A percentile compares a stretch with the other conserved stretches of the same genome.
phyloP scores from a whole-genome alignment of 2,329 filamentous ascomycete genomes.

The Talaromyces sp. region DNA sequence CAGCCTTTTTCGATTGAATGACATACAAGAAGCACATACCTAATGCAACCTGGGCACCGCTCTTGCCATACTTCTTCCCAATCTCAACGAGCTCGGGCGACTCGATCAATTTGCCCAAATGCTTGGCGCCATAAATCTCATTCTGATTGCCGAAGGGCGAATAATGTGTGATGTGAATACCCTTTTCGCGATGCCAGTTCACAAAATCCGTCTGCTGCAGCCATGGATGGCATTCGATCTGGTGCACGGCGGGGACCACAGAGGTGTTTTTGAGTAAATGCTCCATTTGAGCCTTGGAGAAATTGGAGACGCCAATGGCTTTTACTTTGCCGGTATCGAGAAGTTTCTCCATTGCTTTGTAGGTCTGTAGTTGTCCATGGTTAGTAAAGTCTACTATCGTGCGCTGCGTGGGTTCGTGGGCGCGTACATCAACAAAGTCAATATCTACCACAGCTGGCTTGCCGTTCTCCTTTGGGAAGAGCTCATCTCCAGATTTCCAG shows the following conservation, averaged over 20 bases:
- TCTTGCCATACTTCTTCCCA: constrained; percentile 52
- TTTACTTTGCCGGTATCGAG: constrained; percentile 42
- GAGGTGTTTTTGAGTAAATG: constrained; percentile 43
- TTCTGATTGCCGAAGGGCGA: constrained; percentile 56
- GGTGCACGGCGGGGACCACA: constrained; percentile 48
- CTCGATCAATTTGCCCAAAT: constrained; percentile 50
- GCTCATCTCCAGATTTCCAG: constrained; percentile 48
- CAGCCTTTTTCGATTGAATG: neutral
- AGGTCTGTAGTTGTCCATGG: constrained; percentile 36
- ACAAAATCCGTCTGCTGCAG: constrained; percentile 49
- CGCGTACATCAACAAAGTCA: constrained; percentile 49
- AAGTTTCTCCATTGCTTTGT: constrained; percentile 49
- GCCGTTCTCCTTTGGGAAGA: constrained; percentile 45
- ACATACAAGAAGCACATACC: constrained; percentile 27
- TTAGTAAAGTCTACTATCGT: neutral
- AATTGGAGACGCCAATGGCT: constrained; percentile 54
- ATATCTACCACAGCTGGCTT: constrained; percentile 42
- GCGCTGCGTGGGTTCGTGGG: neutral
- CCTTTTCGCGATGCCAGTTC: constrained; percentile 48
- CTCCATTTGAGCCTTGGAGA: constrained; percentile 48
- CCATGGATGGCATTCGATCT: constrained; percentile 54
- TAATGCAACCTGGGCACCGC: constrained; percentile 50
- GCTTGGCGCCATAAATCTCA: constrained; percentile 45
- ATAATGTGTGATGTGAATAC: constrained; percentile 55
- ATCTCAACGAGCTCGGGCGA: constrained; percentile 49